Evolutionary conservation across 495 filamentous ascomycete genomes (phyloP), one percentile per base, ranked within the genome.

Genomic region (Margaritispora aquatica): DNA sequence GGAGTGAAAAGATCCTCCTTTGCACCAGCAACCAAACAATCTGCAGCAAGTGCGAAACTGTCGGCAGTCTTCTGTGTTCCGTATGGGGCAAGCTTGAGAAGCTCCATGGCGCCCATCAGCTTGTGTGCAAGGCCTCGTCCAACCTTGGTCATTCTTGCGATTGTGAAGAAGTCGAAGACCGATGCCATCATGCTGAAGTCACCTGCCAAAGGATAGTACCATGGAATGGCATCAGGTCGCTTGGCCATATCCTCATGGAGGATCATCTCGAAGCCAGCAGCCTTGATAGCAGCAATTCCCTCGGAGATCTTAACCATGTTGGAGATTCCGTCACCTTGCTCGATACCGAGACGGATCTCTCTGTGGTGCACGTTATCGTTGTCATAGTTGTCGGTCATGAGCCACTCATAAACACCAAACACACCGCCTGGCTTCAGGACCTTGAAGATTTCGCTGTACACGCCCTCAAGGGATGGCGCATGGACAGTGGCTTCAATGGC

Each of bases 331-430:
- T 97, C 85, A 69, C 94, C 94, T 75, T 90, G 87, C 80, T 97
- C 95, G 66, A 98, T 98, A 64, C 88, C 93, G 23, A 97, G 84
- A 59, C 94, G 89, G 70, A 97, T 92, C 65, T 86, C 83, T 61
- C 92, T 87, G 80, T 98, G 94, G 67, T 87, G 84, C 17, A 88
- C 69, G 79, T 97, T 90, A 54, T 85, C 73, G 69, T 94, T 93
- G 77, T 98, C 88, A 77, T 97, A 98, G 1, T 86, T 76, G 66
- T 97, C 93, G 38, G 93, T 97, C 94, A 98, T 98, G 63, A 98
- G 80, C 95, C 95, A 98, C 74, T 98, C 94, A 79, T 97, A 97
- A 36, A 97, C 94, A 68, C 94, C 94, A 67, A 98, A 98, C 55
- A 89, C 80, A 68, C 94, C 94, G 53, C 95, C 94, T 49, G 94